phyloP scores from a whole-genome alignment of 2,329 filamentous ascomycete species.

The Pestalotiopsis sp. region DNA sequence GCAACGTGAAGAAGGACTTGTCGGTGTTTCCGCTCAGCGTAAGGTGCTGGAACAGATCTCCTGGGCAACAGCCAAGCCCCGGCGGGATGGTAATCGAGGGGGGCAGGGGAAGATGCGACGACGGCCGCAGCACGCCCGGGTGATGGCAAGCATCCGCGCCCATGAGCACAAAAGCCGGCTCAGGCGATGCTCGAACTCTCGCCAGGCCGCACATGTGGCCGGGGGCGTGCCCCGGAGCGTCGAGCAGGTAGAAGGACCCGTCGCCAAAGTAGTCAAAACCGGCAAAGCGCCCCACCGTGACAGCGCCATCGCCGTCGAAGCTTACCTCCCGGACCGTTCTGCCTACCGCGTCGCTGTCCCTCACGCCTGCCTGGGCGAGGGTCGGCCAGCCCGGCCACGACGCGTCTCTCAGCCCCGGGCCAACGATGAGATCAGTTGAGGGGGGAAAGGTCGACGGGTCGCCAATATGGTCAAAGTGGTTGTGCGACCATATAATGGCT shows the following conservation, averaged over 20 bases:
- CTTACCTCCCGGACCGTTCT: conserved; percentile 28
- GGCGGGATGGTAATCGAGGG: not conserved
- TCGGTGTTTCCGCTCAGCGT: not conserved
- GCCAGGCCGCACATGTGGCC: conserved; percentile 41
- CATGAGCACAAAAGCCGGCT: conserved; percentile 40
- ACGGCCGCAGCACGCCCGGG: conserved; percentile 38
- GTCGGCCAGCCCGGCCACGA: conserved; percentile 22
- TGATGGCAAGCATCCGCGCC: conserved; percentile 46
- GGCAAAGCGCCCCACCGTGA: conserved; percentile 23
- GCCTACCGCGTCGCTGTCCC: conserved; percentile 22
- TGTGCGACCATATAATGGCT: conserved; percentile 38
- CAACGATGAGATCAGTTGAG: conserved; percentile 44
- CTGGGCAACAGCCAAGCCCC: not conserved
- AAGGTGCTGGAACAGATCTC: not conserved
- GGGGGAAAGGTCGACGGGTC: conserved; percentile 46
- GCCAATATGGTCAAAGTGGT: conserved; percentile 52
- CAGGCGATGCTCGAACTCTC: conserved; percentile 17
- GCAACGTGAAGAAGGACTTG: not conserved
- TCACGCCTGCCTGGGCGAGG: conserved; percentile 17
- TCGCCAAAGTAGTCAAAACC: conserved; percentile 38
- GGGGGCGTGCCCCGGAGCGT: conserved; percentile 33
- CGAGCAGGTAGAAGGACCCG: conserved; percentile 37
- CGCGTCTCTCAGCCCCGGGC: conserved; percentile 28
- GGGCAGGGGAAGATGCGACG: conserved; percentile 33
- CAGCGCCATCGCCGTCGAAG: conserved; percentile 19